Evolutionary conservation across 2,329 filamentous ascomycete genomes (phyloP), one percentile per base, ranked within the genome.

Genomic region (Trichoderma sp.): DNA sequence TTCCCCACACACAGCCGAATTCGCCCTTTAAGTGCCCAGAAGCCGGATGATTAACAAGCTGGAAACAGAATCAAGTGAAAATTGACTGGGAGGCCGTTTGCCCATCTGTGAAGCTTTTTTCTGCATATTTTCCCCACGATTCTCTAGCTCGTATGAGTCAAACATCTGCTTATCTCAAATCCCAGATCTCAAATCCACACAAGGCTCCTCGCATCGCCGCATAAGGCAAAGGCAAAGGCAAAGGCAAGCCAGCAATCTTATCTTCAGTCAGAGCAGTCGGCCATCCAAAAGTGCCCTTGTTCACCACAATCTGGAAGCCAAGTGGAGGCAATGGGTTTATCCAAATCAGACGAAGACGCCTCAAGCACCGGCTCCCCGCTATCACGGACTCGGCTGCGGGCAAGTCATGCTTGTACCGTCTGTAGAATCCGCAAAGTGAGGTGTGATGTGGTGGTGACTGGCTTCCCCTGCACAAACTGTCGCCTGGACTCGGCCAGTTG

Each of bases 401-500:
- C 64, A 32, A 67, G 56, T 8, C 64, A 58, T 50, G 65, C 65
- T 6, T 67, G 65, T 25, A 56, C 65, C 27, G 57, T 61, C 22
- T 67, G 65, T 13, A 42, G 58, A 34, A 37, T 61, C 0, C 67
- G 70, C 53, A 71, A 71, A 48, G 69, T 71, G 17, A 64, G 70
- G 12, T 71, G 70, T 42, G 67, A 71, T 48, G 70, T 71, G n/a
- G 67, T 58, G 10, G 35, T 65, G 0, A 45, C 54, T 27, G 70
- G 70, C 3, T 59, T 65, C 2, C 70, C 70, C 0, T 71, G 70
- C 42, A 70, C 69, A 37, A 71, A 70, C 45, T 71, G 70, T 34
- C 48, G 39, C 13, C 27, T 71, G 53, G 70, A 71, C 25, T 45
- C 54, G 15, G 52, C 37, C 32, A 66, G 66, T 15, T 71, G 70